Evolutionary conservation across 306 rosid species (phyloP), one percentile per base, ranked within the genome.

Genomic region (Acacia melanoxylon): DNA sequence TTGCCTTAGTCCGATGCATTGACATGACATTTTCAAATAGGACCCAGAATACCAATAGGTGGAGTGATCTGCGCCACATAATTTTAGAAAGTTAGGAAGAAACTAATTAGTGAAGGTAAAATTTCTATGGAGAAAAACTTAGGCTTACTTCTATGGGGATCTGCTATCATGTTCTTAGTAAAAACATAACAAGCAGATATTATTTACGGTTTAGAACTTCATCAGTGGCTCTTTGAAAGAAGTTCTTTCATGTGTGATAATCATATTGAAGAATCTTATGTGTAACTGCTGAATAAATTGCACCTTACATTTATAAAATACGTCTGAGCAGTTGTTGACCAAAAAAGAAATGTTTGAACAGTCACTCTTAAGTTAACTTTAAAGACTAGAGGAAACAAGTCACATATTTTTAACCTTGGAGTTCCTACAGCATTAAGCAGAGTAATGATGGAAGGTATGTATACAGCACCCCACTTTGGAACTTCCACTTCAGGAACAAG

Each of bases 21-120:
- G 99, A 93, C 99, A 93, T 95, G 70, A 95, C 98, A 70, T 95
- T 95, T 86, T 95, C 98, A 73, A 93, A 95, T 20, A 91, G 95
- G 78, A 95, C 91, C 51, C 51, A 95, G 85, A 95, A 93, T 74
- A 93, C 79, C 81, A 93, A 8, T 35, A 95, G 85, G 89, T 95
- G 98, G 81, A 91, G 78, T 84, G 98, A 95, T 84, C 97, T 95
- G 93, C 83, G 62, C 66, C 83, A 63, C 15, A 76, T 74, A 61
- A 54, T 7, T 48, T 49, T 69, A 29, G 59, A 46, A 35, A 29
- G 83, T 75, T 69, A 42, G 54, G 20, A 42, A 42, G 54, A 54
- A 68, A 68, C 62, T 72, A 52, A 76, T 20, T 16, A 33, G 62
- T 72, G 29, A 65, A 75, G 22, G 20, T 11, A 46, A 40, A 8